phyloP scores from a whole-genome alignment of 805 yeast genomes.

The Cyberlindnera veronae region DNA sequence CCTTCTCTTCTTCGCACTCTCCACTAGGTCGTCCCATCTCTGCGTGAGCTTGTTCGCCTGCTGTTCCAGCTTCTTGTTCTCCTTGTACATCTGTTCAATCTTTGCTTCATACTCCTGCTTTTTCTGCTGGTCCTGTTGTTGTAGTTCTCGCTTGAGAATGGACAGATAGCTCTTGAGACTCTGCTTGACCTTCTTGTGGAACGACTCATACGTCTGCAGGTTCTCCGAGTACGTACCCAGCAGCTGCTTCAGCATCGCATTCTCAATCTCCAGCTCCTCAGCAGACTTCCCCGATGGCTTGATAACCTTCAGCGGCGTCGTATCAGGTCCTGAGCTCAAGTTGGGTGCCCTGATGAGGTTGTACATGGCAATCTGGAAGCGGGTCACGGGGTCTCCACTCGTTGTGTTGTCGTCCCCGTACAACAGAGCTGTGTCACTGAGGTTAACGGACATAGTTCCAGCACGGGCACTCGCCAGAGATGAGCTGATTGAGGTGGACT shows the following conservation, averaged over 20 bases:
- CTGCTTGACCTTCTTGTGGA: conserved; percentile 25
- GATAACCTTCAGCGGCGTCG: conserved; percentile 2
- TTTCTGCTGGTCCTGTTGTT: conserved; percentile 34
- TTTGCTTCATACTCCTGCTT: conserved; percentile 34
- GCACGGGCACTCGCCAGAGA: not conserved
- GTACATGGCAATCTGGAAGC: conserved; percentile 22
- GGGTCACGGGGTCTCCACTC: conserved; percentile 20
- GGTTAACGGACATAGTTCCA: conserved; percentile 2
- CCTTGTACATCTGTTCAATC: conserved; percentile 35
- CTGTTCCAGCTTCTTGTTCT: conserved; percentile 43
- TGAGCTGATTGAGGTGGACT: not conserved
- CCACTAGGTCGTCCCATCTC: conserved; percentile 65
- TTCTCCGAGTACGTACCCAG: conserved; percentile 22
- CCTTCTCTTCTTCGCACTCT: conserved; percentile 55
- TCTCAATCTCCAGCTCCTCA: conserved; percentile 31
- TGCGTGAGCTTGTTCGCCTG: conserved; percentile 51
- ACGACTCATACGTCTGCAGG: conserved; percentile 22
- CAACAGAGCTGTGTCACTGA: conserved; percentile 9
- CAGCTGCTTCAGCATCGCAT: conserved; percentile 24
- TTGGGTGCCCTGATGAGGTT: conserved; percentile 23
- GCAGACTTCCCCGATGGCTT: conserved; percentile 24
- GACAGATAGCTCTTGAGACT: conserved; percentile 27
- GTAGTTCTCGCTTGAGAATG: conserved; percentile 36
- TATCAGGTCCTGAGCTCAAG: conserved; percentile 1
- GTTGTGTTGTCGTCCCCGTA: not conserved